A percentile compares a stretch with the other conserved stretches of the same genome.
phyloP scores from a whole-genome alignment of 331 rosid species.

The Dryas integrifolia region DNA sequence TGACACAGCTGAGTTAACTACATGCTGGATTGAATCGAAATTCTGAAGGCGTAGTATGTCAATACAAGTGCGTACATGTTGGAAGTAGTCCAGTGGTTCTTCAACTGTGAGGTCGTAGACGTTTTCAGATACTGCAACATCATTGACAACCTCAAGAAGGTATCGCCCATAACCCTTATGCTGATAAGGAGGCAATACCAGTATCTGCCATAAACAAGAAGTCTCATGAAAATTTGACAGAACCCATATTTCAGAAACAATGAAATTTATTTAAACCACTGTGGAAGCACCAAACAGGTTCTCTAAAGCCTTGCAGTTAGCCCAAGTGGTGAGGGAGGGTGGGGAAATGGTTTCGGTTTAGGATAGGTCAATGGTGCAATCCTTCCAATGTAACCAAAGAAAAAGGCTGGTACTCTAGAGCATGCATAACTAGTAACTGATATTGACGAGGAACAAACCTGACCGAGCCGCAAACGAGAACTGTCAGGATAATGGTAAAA shows the following conservation, averaged over 20 bases:
- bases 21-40: slow-evolving; percentile 51
- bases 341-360: too few relatives aligned
- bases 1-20: slow-evolving; percentile 50
- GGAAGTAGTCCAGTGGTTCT: slow-evolving; percentile 85
- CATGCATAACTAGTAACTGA: not conserved
- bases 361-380: too few relatives aligned
- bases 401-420: not conserved
- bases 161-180: slow-evolving; percentile 79
- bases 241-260: not conserved
- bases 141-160: slow-evolving; percentile 67
- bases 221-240: slow-evolving; percentile 14
- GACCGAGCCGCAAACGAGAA: slow-evolving; percentile 81
- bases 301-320: too few relatives aligned
- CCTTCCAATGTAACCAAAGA: too few relatives aligned
- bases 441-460: slow-evolving; percentile 45
- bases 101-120: slow-evolving; percentile 76
- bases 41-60: slow-evolving; percentile 62
- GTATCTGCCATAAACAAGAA: slow-evolving; percentile 52
- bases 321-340: too few relatives aligned
- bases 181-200: slow-evolving; percentile 81
- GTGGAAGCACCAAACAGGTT: too few relatives aligned
- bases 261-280: not conserved
- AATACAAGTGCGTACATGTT: slow-evolving; percentile 67
- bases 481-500: slow-evolving; percentile 76
- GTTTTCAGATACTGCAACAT: slow-evolving; percentile 67